Base-by-base conservation (phyloP, 441 rosid species). In the Eutrema salsugineum region DNA sequence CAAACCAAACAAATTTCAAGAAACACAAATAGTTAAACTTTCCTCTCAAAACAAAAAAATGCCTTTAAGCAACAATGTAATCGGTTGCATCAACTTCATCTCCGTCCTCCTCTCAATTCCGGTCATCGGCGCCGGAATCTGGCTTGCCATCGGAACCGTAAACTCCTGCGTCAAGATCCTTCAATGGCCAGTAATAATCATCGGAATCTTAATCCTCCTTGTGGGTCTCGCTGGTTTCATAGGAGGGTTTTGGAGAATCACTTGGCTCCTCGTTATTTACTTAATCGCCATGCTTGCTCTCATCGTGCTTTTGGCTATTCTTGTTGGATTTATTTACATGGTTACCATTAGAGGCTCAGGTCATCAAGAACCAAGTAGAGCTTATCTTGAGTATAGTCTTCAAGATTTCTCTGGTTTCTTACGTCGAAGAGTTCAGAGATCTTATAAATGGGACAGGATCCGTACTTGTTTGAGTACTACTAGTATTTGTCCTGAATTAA, bases 31-130 rank as follows among this genome's bases (percentile, higher is more conserved):
- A 12, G 12, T 16, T 48, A 0, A 9, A 35, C 10, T 12, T 11
- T 49, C 35, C 55, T 68, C 78, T 22, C 78, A 24, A 24, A 24
- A 27, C 12, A 17, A 7, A 71, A 48, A 49, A 7, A 94, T 94
- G 99, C 91, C 96, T n/a, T 68, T 94, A 8, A 94, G 94, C 90
- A 90, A 82, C 80, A 91, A 90, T 61, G 88, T 90, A 32, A 90
- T 91, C 8, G 97, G 97, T 24, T 91, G 89, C 56, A 86, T 90
- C 53, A 94, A 91, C 94, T 86, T 94, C 47, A 86, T 90, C 8
- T 83, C 94, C 7, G 81, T 88, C 80, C 90, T 94, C 16, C 91
- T 94, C 19, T 90, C 97, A 0, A 81, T 92, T n/a, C 99, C 96
- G 2, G 47, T 91, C 54, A 89, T 91, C 35, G 97, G 91, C 0